These are phyloP conservation scores for Penicillium odoratum DNA, from an alignment of 495 filamentous ascomycete species.

Conservation along the genomic window DNA sequence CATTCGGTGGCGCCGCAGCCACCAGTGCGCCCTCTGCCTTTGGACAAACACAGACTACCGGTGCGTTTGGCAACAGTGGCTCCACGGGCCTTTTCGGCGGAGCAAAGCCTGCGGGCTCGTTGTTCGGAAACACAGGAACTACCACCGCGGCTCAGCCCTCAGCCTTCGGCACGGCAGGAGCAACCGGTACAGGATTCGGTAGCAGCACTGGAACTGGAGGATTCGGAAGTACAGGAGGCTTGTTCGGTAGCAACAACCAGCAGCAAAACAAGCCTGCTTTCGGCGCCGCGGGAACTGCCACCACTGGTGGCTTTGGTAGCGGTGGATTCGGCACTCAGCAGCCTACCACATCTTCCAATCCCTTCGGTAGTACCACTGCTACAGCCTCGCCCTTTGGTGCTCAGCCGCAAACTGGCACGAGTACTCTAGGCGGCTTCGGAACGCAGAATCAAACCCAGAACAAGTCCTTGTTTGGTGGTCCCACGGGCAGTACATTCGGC, in stretches of 20 bases:
- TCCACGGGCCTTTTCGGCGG: slow-evolving; percentile 48
- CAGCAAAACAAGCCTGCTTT: slow-evolving; percentile 44
- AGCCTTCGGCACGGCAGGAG: slow-evolving; percentile 32
- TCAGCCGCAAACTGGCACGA: slow-evolving; percentile 39
- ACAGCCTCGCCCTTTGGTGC: slow-evolving; percentile 38
- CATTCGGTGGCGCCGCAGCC: slow-evolving; percentile 50
- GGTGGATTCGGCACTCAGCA: slow-evolving; percentile 42
- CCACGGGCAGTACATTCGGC: slow-evolving; percentile 37
- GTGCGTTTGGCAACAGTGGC: slow-evolving; percentile 48
- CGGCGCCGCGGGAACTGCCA: slow-evolving; percentile 39
- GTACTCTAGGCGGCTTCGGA: slow-evolving; percentile 47
- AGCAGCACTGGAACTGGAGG: slow-evolving; percentile 24
- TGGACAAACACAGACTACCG: slow-evolving; percentile 46
- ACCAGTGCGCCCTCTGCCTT: slow-evolving; percentile 46
- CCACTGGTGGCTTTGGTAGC: slow-evolving; percentile 30
- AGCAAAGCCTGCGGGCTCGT: slow-evolving; percentile 32
- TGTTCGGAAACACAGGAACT: slow-evolving; percentile 39
- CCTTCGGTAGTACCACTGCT: slow-evolving; percentile 33
- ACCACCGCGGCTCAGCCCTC: slow-evolving; percentile 39
- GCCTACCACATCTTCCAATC: slow-evolving; percentile 34
- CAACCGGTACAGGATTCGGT: slow-evolving; percentile 37
- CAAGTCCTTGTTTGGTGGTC: slow-evolving; percentile 42
- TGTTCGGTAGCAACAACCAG: slow-evolving; percentile 48
- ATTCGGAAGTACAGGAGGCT: slow-evolving; percentile 31
- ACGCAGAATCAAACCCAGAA: slow-evolving; percentile 43